Percentiles rank a stretch among this genome's conserved stretches.
These are phyloP conservation scores for Mortierella hygrophila DNA, from an alignment of 192 early-diverging fungal species.

Conservation along the genomic window DNA sequence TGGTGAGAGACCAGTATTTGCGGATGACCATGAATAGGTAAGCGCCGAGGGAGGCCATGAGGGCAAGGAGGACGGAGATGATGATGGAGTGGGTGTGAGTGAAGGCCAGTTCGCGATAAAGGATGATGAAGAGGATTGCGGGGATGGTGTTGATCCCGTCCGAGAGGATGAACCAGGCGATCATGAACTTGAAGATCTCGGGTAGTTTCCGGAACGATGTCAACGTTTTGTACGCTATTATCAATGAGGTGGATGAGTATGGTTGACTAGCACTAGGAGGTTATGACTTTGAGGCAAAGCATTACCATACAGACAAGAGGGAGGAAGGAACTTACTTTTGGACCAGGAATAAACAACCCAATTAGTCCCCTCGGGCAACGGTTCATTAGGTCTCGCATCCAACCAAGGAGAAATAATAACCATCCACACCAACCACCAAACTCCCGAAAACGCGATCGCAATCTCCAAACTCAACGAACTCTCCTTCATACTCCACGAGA, in stretches of 20 bases:
- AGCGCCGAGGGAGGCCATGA: constrained; percentile 62
- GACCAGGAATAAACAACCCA: constrained; percentile 56
- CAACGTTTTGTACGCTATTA: constrained; percentile 51
- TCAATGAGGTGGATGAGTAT: not conserved
- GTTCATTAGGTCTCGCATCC: constrained; percentile 52
- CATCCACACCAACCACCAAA: constrained; percentile 62
- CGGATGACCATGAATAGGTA: constrained; percentile 65
- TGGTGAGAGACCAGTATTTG: constrained; percentile 51
- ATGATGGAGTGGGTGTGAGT: constrained; percentile 58
- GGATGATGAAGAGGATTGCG: constrained; percentile 68
- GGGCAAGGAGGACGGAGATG: constrained; percentile 61
- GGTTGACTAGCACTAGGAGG: not conserved
- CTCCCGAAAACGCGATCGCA: constrained; percentile 55
- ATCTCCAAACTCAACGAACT: constrained; percentile 43
- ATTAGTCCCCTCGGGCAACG: constrained; percentile 59
- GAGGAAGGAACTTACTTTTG: constrained; percentile 24
- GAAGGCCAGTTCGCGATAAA: constrained; percentile 64
- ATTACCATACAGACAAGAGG: not conserved
- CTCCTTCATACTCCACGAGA: constrained; percentile 23
- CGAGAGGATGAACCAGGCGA: constrained; percentile 74
- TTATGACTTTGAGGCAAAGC: not conserved
- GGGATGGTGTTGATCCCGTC: constrained; percentile 70
- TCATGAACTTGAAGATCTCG: constrained; percentile 70
- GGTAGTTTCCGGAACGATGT: constrained; percentile 53
- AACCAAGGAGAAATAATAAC: constrained; percentile 45